Evolutionary conservation across 2,329 filamentous ascomycete genomes (phyloP), one percentile per base, ranked within the genome.

Genomic region (Amylocarpus encephaloides): DNA sequence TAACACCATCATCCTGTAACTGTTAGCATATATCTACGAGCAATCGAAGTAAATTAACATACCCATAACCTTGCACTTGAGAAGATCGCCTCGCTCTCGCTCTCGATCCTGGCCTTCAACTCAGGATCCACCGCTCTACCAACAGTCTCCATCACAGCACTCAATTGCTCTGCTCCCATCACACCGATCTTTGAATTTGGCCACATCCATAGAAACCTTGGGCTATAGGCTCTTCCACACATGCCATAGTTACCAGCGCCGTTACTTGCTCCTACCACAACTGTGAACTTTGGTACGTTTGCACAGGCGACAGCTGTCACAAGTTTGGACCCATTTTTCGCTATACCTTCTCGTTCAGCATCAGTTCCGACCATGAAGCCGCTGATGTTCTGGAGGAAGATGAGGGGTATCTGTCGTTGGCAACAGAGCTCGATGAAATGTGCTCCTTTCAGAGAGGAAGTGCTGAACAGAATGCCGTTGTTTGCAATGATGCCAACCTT

Each of bases 211-310:
- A 97, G 70, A 68, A 97, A 89, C 11, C 90, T 77, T 0, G 92
- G 92, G n/a, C 80, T 82, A 69, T 96, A 98, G 1, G 93, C 92
- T 45, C 93, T 80, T 18, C 93, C 93, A 66, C 89, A 97, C 93
- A 98, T 98, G 62, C 92, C 93, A 66, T 98, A 98, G 69, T 97
- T 98, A 3, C 93, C 93, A 6, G 92, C 92, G 51, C 92, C 92
- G 58, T 93, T 93, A 67, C 85, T 91, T 29, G 86, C 87, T 19
- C 93, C 93, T n/a, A 96, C 85, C 1, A 98, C 88, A 13, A 98
- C 88, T 0, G 93, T 98, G 65, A 97, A 92, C 69, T 98, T 97
- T 59, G 93, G 92, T 38, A 97, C 92, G 59, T 93, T 82, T 3
- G 92, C 91, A 66, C 91, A 96, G 7, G 90, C 88, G 10, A 97